Base-by-base conservation (phyloP, 768 basidiomycete genomes). In the Leccinum ochraceum region DNA sequence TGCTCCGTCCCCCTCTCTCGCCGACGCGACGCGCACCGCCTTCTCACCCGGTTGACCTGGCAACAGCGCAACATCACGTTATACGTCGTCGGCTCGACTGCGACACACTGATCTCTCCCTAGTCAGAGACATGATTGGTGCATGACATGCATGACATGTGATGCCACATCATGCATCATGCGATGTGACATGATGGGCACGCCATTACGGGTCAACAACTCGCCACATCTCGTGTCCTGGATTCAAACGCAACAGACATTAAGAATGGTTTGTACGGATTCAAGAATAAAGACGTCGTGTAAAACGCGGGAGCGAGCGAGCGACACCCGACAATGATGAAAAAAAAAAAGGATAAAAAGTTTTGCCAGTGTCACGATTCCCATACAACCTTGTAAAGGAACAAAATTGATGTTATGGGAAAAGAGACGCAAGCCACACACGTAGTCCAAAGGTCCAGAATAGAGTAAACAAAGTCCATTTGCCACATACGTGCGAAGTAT, bases 381-480 rank as follows among this genome's bases (percentile, higher is more conserved):
- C 60, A 57, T 32, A 56, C 54, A 53, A 52, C 6, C 9, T 14
- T 13, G 46, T 28, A 49, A 32, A 37, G 10, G 51, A 49, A 44
- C 20, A 53, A 37, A 42, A 34, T 49, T 17, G 32, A 56, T 52
- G 65, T 56, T 8, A 60, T 17, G 56, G 42, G 42, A 34, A 60
- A 32, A 59, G 34, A 53, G 44, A 53, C 44, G 53, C 56, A 56
- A 56, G 53, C 39, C 52, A 62, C 54, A 62, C 46, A 44, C n/a
- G 44, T 5, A 11, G 44, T 44, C n/a, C 44, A 44, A 44, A 44
- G 4, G 44, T 44, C 39, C 17, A 17, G 39, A 44, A 44, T 20
- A 44, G 44, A 20, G 44, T 20, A 20, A 42, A 44, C 44, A 20
- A 20, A n/a, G 44, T 44, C 44, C 44, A 44, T 44, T 44, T 44